Evolutionary conservation across 2,329 filamentous ascomycete genomes (phyloP).

Genomic region (Boeremia lycopersici): DNA sequence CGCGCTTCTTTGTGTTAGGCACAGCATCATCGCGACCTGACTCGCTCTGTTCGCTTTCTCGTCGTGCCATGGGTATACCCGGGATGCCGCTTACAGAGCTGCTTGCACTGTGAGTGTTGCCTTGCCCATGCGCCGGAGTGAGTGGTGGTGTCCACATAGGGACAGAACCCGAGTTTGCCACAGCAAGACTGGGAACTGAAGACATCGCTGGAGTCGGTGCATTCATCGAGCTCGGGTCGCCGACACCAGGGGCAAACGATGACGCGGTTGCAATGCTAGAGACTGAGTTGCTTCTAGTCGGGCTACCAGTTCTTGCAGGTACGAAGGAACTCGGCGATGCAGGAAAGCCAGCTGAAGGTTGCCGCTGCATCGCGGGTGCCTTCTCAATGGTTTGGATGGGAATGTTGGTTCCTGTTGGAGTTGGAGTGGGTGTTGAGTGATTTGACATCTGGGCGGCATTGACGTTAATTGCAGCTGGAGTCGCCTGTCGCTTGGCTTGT

Average conservation of each 20-base stretch:
- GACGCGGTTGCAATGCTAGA: slow-evolving; percentile 77
- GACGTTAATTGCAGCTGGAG: slow-evolving; percentile 51
- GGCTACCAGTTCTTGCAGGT: slow-evolving; percentile 70
- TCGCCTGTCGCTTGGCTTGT: slow-evolving; percentile 34
- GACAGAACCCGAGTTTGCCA: slow-evolving; percentile 67
- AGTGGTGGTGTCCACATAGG: slow-evolving; percentile 89
- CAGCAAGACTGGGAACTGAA: slow-evolving; percentile 76
- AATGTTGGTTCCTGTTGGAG: slow-evolving; percentile 69
- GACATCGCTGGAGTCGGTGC: slow-evolving; percentile 81
- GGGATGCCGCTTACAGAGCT: slow-evolving; percentile 60
- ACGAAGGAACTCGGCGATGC: slow-evolving; percentile 64
- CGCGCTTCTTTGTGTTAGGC: slow-evolving; percentile 43
- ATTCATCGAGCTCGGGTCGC: slow-evolving; percentile 59
- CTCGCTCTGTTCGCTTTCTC: slow-evolving; percentile 45
- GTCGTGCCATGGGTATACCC: slow-evolving; percentile 23
- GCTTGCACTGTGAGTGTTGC: slow-evolving; percentile 58
- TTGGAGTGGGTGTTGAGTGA: slow-evolving; percentile 73
- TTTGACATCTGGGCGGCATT: slow-evolving; percentile 54
- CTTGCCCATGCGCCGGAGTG: slow-evolving; percentile 66
- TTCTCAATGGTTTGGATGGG: slow-evolving; percentile 54
- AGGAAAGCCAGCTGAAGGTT: slow-evolving; percentile 61
- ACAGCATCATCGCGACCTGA: slow-evolving; percentile 42
- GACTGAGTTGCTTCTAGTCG: slow-evolving; percentile 82
- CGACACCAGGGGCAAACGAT: slow-evolving; percentile 49
- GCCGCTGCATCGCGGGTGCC: slow-evolving; percentile 60